phyloP scores from a whole-genome alignment of 208 protist species.

The Leishmania guyanensis region DNA sequence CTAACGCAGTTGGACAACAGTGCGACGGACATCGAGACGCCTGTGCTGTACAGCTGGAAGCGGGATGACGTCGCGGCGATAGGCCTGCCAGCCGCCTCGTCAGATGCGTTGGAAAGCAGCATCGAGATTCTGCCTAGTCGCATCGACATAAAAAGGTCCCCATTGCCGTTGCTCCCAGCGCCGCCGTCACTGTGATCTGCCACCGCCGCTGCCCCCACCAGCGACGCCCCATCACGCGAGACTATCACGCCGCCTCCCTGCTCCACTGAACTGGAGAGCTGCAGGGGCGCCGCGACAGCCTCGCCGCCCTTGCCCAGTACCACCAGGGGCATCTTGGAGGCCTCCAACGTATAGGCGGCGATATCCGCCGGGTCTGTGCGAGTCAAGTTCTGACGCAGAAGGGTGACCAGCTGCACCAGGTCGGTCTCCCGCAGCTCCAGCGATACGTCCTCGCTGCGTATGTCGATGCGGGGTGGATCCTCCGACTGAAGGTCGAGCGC shows the following conservation, averaged over 20 bases:
- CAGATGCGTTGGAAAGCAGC: constrained; percentile 22
- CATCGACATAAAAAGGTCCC: constrained; percentile 26
- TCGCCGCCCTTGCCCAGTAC: constrained; percentile 9
- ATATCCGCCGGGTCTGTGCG: constrained; percentile 33
- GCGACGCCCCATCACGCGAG: not conserved
- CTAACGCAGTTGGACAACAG: constrained; percentile 34
- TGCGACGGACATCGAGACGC: constrained; percentile 20
- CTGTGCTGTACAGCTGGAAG: constrained; percentile 31
- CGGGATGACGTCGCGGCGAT: constrained; percentile 7
- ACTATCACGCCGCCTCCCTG: not conserved
- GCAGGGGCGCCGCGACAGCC: not conserved
- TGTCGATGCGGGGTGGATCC: constrained; percentile 50
- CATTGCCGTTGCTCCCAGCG: not conserved
- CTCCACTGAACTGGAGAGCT: not conserved
- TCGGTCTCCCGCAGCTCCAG: constrained; percentile 48
- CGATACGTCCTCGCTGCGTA: constrained; percentile 53
- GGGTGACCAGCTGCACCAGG: constrained; percentile 56
- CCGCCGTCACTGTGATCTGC: not conserved
- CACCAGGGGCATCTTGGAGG: constrained; percentile 8
- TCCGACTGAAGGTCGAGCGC: constrained; percentile 58
- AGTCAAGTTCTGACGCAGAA: constrained; percentile 69
- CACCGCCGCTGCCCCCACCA: not conserved
- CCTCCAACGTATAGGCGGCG: constrained; percentile 16
- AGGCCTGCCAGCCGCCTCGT: constrained; percentile 8
- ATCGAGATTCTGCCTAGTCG: constrained; percentile 25